Evolutionary conservation across 2,329 filamentous ascomycete species (phyloP).

Genomic region (Lachnellula subtilissima): DNA sequence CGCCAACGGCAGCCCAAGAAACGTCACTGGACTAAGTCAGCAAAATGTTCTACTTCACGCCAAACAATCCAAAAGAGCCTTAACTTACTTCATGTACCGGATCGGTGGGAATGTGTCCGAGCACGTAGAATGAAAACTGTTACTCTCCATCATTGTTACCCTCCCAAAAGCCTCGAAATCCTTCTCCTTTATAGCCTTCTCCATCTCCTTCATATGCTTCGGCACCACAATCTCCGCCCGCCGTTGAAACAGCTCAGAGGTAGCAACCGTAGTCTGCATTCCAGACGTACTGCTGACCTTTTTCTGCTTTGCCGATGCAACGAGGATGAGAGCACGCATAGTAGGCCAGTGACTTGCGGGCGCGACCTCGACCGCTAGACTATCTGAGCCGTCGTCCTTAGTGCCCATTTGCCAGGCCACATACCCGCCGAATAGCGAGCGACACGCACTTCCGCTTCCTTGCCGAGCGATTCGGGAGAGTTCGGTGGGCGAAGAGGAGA

Average conservation of each 20-base stretch:
- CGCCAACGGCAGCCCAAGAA: slow-evolving; percentile 76
- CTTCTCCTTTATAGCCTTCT: slow-evolving; percentile 68
- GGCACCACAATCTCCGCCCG: slow-evolving; percentile 76
- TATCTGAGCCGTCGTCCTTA: slow-evolving; percentile 75
- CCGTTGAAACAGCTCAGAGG: slow-evolving; percentile 78
- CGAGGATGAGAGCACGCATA: slow-evolving; percentile 88
- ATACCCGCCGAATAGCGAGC: slow-evolving; percentile 89
- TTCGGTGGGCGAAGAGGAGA: slow-evolving; percentile 74
- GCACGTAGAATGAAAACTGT: slow-evolving; percentile 94
- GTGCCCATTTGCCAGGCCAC: slow-evolving; percentile 87
- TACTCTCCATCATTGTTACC: slow-evolving; percentile 94
- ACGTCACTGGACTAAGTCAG: slow-evolving; percentile 52
- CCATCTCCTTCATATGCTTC: slow-evolving; percentile 76
- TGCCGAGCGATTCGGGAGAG: slow-evolving; percentile 87
- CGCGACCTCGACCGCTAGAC: slow-evolving; percentile 81
- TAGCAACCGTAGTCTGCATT: slow-evolving; percentile 95
- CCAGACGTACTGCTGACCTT: slow-evolving; percentile 86
- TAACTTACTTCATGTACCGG: slow-evolving; percentile 79
- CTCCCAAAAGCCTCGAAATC: slow-evolving; percentile 86
- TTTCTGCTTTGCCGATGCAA: slow-evolving; percentile 92
- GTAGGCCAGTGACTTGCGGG: slow-evolving; percentile 88
- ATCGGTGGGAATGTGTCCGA: slow-evolving; percentile 95
- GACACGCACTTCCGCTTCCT: slow-evolving; percentile 90
- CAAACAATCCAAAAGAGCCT: neutral
- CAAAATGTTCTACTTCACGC: neutral